A percentile compares a stretch with the other conserved stretches of the same genome.
phyloP scores from a whole-genome alignment of 345 rosid species.

The Populus ilicifolia region DNA sequence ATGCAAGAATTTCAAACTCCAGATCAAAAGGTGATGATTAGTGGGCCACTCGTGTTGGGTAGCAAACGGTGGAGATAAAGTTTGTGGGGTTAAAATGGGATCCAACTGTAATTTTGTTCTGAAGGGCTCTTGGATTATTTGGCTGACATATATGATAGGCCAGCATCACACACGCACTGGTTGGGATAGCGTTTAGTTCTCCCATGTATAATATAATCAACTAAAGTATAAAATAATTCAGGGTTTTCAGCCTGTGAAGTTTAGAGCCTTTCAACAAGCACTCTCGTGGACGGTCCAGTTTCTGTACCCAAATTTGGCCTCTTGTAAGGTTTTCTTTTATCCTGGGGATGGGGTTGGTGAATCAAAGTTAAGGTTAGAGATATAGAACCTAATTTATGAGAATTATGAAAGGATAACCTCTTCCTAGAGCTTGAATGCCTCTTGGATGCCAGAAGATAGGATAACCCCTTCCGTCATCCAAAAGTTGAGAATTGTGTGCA shows the following conservation, averaged over 20 bases:
- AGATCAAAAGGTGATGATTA: not conserved
- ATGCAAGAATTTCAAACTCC: slow-evolving; percentile 18
- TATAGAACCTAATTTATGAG: too few relatives aligned
- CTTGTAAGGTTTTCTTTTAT: not conserved
- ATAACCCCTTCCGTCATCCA: too few relatives aligned
- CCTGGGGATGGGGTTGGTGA: not conserved
- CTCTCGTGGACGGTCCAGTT: not conserved
- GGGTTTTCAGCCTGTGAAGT: not conserved
- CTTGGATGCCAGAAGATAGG: too few relatives aligned
- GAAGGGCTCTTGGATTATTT: not conserved
- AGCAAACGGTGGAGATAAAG: not conserved
- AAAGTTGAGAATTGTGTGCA: too few relatives aligned
- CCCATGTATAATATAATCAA: not conserved
- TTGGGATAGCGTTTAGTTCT: not conserved
- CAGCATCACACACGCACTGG: not conserved
- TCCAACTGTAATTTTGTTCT: slow-evolving; percentile 7
- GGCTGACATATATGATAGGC: not conserved
- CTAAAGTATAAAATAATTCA: not conserved
- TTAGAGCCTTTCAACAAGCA: not conserved
- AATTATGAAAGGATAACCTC: too few relatives aligned
- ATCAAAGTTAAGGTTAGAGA: not conserved
- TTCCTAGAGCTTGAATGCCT: too few relatives aligned
- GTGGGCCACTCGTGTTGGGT: slow-evolving; percentile 7
- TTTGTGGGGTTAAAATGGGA: not conserved
- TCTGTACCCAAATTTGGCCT: not conserved